Evolutionary conservation across 1,284 basidiomycete species (phyloP).

Genomic region (Melampsora occidentalis): DNA sequence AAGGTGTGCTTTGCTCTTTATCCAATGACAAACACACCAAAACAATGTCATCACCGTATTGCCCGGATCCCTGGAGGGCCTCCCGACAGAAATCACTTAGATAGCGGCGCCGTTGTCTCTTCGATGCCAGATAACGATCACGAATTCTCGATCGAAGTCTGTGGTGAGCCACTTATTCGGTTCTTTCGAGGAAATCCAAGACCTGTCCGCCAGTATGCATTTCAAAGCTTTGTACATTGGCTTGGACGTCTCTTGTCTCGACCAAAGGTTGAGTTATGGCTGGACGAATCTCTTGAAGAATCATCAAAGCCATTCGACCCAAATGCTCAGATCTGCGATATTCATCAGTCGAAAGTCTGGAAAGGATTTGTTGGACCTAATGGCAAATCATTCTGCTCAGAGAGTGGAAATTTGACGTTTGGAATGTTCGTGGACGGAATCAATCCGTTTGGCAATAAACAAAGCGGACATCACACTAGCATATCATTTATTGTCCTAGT

Average conservation of each 20-base stretch:
- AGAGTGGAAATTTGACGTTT: slow-evolving; percentile 16
- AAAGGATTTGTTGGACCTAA: slow-evolving; percentile 25
- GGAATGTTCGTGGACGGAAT: slow-evolving; percentile 29
- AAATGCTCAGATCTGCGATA: background rate
- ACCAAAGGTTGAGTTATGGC: no score
- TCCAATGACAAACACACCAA: slow-evolving; percentile 16
- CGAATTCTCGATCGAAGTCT: no score
- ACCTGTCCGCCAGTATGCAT: background rate
- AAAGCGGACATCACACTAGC: background rate
- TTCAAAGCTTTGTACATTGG: slow-evolving; percentile 8
- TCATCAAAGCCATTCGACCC: background rate
- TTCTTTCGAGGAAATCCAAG: no score
- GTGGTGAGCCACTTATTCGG: no score
- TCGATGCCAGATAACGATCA: no score
- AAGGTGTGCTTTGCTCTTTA: slow-evolving; percentile 31
- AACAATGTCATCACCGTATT: slow-evolving; percentile 6
- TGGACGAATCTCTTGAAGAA: background rate
- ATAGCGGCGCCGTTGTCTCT: no score
- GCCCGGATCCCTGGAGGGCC: no score
- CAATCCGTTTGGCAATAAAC: slow-evolving; percentile 28
- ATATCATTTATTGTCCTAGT: slow-evolving; percentile 18
- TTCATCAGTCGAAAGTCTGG: slow-evolving; percentile 26
- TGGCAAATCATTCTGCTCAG: slow-evolving; percentile 15
- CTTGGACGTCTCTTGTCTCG: slow-evolving; percentile 12
- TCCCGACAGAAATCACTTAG: no score